Evolutionary conservation across 192 early-diverging fungal species (phyloP), one percentile per base, ranked within the genome.

Genomic region (Rhizophagus clarus): DNA sequence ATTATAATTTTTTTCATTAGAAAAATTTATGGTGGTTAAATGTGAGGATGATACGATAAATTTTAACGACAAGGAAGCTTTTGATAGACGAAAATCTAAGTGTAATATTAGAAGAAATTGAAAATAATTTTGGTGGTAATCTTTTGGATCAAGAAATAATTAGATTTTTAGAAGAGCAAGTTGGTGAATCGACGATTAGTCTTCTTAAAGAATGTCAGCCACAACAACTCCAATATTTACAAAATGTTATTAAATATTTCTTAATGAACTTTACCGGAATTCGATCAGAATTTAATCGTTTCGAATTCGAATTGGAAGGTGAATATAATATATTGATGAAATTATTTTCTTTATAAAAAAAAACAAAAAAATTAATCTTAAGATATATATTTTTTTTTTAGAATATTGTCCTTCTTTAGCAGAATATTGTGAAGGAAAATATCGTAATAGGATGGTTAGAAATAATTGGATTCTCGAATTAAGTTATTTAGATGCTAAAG

Each of bases 1-100:
- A 24, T 34, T 4, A 71, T 20, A n/a, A 12, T 47, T 42, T 32
- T 9, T 34, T 32, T 40, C 42, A 3, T 29, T 49, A 74, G 83
- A 86, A 29, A 83, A 82, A 4, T 88, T 90, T 68, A 88, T 90
- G 87, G 86, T 90, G 34, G 87, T 86, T 73, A 86, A 90, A 82
- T 87, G 84, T 37, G 87, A 87, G 74, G 88, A 87, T 66, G 87
- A 86, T 63, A 88, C 86, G 3, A 86, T 90, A 0, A 87, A 90
- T 85, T n/a, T 80, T 87, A 76, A 90, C 75, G 85, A 82, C 74
- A 69, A 42, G 11, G 12, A 5, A n/a, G 8, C 17, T 56, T 0
- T 61, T 74, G 4, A 1, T 7, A 26, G 26, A 24, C 2, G 56
- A 51, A 14, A 49, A 7, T 61, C 20, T 74, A 34, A 61, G 29